Evolutionary conservation across 2,329 filamentous ascomycete genomes (phyloP).

Genomic region (Harringtonia lauricola): DNA sequence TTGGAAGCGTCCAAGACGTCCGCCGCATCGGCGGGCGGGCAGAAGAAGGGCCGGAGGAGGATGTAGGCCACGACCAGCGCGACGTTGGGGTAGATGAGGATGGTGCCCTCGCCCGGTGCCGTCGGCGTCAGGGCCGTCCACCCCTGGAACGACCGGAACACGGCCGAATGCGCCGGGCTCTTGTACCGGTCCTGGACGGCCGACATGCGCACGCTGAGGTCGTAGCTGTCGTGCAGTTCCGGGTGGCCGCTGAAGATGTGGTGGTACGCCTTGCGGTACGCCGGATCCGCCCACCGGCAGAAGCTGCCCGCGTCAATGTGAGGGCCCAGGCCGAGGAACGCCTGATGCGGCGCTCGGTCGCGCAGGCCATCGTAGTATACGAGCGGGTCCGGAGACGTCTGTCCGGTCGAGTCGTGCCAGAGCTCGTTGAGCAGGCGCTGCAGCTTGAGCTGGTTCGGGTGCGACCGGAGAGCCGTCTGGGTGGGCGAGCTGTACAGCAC

Average conservation of each 20-base stretch:
- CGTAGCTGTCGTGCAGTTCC: conserved; percentile 24
- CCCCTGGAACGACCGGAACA: conserved; percentile 27
- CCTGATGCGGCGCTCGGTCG: conserved; percentile 23
- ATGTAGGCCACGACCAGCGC: conserved; percentile 25
- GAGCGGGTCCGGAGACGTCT: conserved; percentile 22
- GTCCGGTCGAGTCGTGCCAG: conserved; percentile 17
- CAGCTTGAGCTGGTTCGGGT: conserved; percentile 24
- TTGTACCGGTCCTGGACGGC: conserved; percentile 24
- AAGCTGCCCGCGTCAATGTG: conserved; percentile 32
- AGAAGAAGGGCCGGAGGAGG: conserved; percentile 30
- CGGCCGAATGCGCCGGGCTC: conserved; percentile 23
- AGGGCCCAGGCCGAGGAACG: conserved; percentile 28
- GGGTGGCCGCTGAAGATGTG: conserved; percentile 25
- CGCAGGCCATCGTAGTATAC: conserved; percentile 28
- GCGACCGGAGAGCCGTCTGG: conserved; percentile 23
- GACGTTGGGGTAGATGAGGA: conserved; percentile 28
- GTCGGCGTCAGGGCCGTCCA: conserved; percentile 29
- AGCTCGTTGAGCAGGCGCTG: conserved; percentile 25
- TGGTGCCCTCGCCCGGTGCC: conserved; percentile 21
- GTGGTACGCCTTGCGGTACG: conserved; percentile 25
- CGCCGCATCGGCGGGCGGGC: conserved; percentile 15
- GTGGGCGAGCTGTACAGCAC: conserved; percentile 26
- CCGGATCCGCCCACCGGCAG: conserved; percentile 27
- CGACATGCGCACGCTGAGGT: conserved; percentile 22
- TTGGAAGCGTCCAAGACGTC: conserved; percentile 24